These are phyloP conservation scores for Chlamydomonas sp. DNA, from an alignment of 139 green algal species.

Conservation along the genomic window DNA sequence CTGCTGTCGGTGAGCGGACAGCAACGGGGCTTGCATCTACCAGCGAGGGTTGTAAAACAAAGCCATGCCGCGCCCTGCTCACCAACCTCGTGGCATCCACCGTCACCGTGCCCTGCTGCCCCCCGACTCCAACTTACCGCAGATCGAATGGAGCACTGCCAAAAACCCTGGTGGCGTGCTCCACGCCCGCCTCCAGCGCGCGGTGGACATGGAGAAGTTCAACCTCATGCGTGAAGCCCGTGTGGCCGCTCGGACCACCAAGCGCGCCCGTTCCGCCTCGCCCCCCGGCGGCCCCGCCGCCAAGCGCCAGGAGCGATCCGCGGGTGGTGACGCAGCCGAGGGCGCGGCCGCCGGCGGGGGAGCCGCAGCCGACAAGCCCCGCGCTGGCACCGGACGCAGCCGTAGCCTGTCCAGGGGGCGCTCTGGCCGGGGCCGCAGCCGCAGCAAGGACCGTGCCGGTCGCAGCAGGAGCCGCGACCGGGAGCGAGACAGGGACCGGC, in stretches of 20 bases:
- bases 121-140: neutral
- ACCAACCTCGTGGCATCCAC: too few species aligned
- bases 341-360: constrained; percentile 1
- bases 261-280: constrained; percentile 2
- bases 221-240: neutral
- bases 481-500: neutral
- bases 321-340: neutral
- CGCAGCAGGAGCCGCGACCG: constrained; percentile 5
- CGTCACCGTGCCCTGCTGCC: too few species aligned
- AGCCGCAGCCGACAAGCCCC: constrained; percentile 1
- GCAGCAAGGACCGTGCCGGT: neutral
- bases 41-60: too few species aligned
- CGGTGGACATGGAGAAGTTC: constrained; percentile 21
- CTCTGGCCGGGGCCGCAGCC: neutral
- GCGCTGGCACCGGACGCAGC: too few species aligned
- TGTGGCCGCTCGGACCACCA: neutral
- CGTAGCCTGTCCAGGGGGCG: neutral
- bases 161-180: constrained; percentile 32
- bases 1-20: constrained; percentile 11
- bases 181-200: constrained; percentile 13
- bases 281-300: neutral
- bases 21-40: neutral
- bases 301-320: neutral
- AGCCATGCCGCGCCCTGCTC: too few species aligned
- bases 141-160: constrained; percentile 30